Conservation (phyloP, 805 yeast species). For the Kodamaea leandrae region DNA sequence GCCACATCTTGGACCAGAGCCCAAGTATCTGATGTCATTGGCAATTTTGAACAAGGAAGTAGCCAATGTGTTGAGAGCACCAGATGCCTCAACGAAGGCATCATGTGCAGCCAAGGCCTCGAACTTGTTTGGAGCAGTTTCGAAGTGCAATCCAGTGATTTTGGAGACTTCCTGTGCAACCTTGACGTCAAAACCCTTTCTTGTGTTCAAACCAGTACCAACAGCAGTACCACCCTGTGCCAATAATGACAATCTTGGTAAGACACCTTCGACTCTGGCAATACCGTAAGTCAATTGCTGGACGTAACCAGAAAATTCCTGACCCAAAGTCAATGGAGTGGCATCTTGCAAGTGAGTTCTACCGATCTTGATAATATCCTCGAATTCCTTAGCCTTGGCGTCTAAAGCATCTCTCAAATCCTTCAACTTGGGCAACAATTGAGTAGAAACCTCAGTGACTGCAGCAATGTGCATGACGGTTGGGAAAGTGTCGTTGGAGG, state of each 20-base stretch:
- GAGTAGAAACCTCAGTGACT: conserved; percentile 30
- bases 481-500: conserved; percentile 40
- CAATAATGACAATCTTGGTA: conserved; percentile 33
- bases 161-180: conserved; percentile 34
- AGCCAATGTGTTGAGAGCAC: conserved; percentile 39
- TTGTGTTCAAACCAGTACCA: conserved; percentile 41
- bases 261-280: conserved; percentile 29
- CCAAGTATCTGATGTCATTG: conserved; percentile 39
- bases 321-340: conserved; percentile 40
- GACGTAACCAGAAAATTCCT: conserved; percentile 39
- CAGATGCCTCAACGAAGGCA: conserved; percentile 40
- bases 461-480: conserved; percentile 44
- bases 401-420: conserved; percentile 34
- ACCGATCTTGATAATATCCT: conserved; percentile 37
- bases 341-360: conserved; percentile 43
- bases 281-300: conserved; percentile 37
- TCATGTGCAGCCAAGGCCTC: conserved; percentile 43
- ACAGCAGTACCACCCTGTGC: conserved; percentile 44
- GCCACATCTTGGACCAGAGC: conserved; percentile 42
- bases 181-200: conserved; percentile 34
- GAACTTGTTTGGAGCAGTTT: conserved; percentile 41
- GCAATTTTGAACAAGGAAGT: conserved; percentile 38
- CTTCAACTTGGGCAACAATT: conserved; percentile 32
- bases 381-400: conserved; percentile 30
- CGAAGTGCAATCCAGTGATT: conserved; percentile 31